Evolutionary conservation across 2,329 filamentous ascomycete species (phyloP).

Genomic region (Ophiostoma australiae): DNA sequence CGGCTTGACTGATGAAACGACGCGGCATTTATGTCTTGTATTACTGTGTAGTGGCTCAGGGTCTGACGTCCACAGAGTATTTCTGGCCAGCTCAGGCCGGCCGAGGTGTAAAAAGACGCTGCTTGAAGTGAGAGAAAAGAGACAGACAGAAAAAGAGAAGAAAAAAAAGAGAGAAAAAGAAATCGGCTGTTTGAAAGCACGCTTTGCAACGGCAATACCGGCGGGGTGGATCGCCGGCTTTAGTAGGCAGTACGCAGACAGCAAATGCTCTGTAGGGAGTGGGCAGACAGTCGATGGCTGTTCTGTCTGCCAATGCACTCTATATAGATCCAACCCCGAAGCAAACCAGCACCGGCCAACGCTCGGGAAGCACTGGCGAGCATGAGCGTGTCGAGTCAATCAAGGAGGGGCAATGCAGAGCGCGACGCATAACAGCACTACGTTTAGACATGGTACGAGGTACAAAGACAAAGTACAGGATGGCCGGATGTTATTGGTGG

Average conservation of each 20-base stretch:
- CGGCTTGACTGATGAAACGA: slow-evolving; percentile 12
- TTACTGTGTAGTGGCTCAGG: background rate
- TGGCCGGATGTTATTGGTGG: slow-evolving; percentile 1
- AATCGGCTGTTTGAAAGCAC: background rate
- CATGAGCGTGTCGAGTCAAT: background rate
- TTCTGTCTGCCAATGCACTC: background rate
- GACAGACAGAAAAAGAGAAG: background rate
- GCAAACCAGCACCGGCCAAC: background rate
- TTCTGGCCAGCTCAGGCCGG: background rate
- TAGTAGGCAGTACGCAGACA: background rate
- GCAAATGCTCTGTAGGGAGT: background rate
- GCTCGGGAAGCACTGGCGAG: slow-evolving; percentile 1
- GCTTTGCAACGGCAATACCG: slow-evolving; percentile 23
- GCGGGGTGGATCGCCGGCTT: slow-evolving; percentile 20
- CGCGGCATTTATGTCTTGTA: slow-evolving; percentile 23
- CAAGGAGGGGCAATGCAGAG: background rate
- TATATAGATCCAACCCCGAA: background rate
- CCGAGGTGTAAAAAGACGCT: background rate
- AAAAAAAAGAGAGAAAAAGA: background rate
- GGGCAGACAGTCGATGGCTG: background rate
- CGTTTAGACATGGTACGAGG: background rate
- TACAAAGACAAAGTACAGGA: background rate
- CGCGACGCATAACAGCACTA: background rate
- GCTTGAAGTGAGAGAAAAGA: background rate
- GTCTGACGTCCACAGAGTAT: background rate